phyloP scores from a whole-genome alignment of 2,329 filamentous ascomycete genomes.

The Alternaria sp. region DNA sequence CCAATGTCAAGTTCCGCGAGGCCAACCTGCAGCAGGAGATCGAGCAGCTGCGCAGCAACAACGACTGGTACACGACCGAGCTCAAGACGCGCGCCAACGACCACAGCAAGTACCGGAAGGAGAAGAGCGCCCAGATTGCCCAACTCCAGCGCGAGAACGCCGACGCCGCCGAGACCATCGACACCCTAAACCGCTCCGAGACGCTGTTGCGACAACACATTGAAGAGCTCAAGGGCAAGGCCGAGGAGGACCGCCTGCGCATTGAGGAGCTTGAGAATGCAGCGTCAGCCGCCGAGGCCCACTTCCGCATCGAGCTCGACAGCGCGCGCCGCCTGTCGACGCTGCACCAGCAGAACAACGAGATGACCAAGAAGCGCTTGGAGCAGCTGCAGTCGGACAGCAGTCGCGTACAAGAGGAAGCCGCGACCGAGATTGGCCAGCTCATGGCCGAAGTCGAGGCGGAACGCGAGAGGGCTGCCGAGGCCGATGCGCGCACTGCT shows the following conservation, averaged over 20 bases:
- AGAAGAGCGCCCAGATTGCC: constrained; percentile 88
- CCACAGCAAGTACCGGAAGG: constrained; percentile 87
- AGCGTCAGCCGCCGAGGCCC: constrained; percentile 80
- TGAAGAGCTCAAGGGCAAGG: constrained; percentile 83
- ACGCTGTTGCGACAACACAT: constrained; percentile 80
- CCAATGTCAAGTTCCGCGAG: constrained; percentile 86
- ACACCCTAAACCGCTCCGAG: constrained; percentile 80
- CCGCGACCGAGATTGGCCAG: constrained; percentile 62
- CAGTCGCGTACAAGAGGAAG: constrained; percentile 70
- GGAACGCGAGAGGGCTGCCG: constrained; percentile 65
- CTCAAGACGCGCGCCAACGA: constrained; percentile 89
- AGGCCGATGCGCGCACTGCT: constrained; percentile 66
- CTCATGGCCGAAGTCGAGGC: constrained; percentile 59
- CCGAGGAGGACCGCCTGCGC: constrained; percentile 80
- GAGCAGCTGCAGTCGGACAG: constrained; percentile 71
- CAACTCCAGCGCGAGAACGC: constrained; percentile 89
- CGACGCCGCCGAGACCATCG: constrained; percentile 77
- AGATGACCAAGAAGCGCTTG: constrained; percentile 73
- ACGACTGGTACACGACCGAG: constrained; percentile 92
- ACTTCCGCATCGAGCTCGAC: constrained; percentile 85
- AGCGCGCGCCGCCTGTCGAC: constrained; percentile 81
- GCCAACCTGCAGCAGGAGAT: constrained; percentile 90
- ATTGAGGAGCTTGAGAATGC: constrained; percentile 87
- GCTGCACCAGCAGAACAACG: constrained; percentile 76
- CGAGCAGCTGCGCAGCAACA: constrained; percentile 84